Conservation (phyloP, 257 asterid species). For the Solanum appendiculatum region DNA sequence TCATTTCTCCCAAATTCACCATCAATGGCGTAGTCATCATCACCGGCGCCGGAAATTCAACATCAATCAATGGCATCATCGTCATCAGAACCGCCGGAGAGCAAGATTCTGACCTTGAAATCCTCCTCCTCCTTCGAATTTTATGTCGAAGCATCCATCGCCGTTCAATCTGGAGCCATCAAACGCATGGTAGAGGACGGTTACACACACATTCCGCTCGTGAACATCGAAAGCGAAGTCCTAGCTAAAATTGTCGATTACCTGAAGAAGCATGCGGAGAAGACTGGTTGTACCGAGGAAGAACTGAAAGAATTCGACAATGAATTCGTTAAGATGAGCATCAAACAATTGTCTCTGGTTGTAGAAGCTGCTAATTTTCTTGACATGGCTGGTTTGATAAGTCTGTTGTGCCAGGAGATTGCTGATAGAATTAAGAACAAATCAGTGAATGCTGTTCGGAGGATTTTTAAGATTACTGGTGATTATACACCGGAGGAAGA, state of each 20-base stretch:
- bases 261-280: background rate
- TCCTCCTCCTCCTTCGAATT: background rate
- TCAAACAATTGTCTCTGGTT: background rate
- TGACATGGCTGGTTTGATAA: background rate
- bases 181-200: conserved; percentile 10
- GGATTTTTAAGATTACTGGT: background rate
- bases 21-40: background rate
- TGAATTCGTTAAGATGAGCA: background rate
- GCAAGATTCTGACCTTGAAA: background rate
- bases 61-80: background rate
- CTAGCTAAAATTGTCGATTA: background rate
- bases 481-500: conserved; percentile 12
- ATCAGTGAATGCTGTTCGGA: background rate
- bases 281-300: background rate
- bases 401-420: background rate
- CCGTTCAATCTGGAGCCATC: background rate
- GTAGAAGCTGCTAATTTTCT: conserved; percentile 11
- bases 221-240: background rate
- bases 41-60: too few relatives aligned
- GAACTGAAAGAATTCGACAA: background rate
- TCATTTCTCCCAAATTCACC: background rate
- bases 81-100: background rate
- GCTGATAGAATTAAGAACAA: background rate
- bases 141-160: background rate
- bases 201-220: background rate